These are phyloP conservation scores for Pestalotiopsis sp. DNA, from an alignment of 2,329 filamentous ascomycete species.

Conservation along the genomic window DNA sequence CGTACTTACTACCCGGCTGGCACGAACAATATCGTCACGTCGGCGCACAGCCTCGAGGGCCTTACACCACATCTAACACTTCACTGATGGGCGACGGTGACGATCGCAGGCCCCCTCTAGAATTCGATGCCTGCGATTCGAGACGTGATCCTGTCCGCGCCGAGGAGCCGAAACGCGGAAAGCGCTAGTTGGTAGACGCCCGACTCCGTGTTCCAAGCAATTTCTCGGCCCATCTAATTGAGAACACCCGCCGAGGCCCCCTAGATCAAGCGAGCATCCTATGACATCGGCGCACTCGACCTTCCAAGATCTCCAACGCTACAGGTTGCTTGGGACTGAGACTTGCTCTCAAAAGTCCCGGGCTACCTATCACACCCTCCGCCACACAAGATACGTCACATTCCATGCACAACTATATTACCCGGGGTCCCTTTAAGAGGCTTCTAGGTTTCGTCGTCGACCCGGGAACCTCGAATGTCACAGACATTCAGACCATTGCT, in stretches of 20 bases:
- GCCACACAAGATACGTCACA: neutral
- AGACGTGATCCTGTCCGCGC: neutral
- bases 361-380: neutral
- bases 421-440: neutral
- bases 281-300: too few relatives aligned
- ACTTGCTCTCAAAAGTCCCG: neutral
- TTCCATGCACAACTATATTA: neutral
- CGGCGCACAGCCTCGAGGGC: neutral
- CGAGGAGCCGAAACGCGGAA: neutral
- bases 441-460: neutral
- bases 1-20: neutral
- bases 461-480: conserved; percentile 5
- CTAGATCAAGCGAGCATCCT: too few relatives aligned
- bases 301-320: neutral
- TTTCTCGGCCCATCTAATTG: neutral
- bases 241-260: neutral
- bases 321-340: neutral
- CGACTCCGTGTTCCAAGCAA: neutral
- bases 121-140: neutral
- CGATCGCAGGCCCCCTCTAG: neutral
- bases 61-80: neutral
- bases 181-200: neutral
- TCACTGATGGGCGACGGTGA: neutral
- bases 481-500: conserved; percentile 14
- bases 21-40: neutral